Conservation (phyloP, 1,284 basidiomycete genomes). For the Tremellales sp. region DNA sequence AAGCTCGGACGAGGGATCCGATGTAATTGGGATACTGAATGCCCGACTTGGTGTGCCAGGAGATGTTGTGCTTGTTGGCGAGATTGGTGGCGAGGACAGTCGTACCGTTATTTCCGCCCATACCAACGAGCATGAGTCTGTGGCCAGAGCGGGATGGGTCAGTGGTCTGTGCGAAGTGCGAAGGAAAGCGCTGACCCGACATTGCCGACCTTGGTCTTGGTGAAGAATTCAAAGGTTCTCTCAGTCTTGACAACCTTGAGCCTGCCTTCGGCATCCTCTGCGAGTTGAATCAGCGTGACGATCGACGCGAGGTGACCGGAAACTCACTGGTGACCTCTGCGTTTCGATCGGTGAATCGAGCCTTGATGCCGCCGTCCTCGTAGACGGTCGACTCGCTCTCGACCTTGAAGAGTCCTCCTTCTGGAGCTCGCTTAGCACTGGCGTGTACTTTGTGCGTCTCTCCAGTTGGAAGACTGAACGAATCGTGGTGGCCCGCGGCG, state of each 20-base stretch:
- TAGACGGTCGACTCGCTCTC: constrained; percentile 79
- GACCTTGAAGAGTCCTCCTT: constrained; percentile 62
- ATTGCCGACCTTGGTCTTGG: constrained; percentile 78
- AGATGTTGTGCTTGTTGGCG: constrained; percentile 92
- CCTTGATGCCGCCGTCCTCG: constrained; percentile 70
- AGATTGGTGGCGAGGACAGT: constrained; percentile 92
- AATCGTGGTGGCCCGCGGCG: constrained; percentile 40
- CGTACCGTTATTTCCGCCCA: constrained; percentile 96
- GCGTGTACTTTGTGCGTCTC: constrained; percentile 67
- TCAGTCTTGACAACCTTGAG: constrained; percentile 67
- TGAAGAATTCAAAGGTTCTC: constrained; percentile 86
- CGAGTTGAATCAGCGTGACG: neutral
- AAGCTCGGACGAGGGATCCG: constrained; percentile 82
- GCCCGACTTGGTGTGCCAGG: constrained; percentile 92
- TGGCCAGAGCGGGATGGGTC: constrained; percentile 9
- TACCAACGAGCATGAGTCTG: constrained; percentile 95
- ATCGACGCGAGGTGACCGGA: neutral
- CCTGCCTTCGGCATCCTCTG: constrained; percentile 60
- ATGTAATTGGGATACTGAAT: constrained; percentile 95
- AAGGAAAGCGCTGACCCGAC: constrained; percentile 69
- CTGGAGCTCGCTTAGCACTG: constrained; percentile 70
- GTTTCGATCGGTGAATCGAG: constrained; percentile 79
- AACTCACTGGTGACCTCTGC: constrained; percentile 59
- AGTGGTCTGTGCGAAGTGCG: neutral
- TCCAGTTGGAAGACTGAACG: constrained; percentile 57